Conservation (phyloP, 805 yeast genomes). For the Candida silvatica region DNA sequence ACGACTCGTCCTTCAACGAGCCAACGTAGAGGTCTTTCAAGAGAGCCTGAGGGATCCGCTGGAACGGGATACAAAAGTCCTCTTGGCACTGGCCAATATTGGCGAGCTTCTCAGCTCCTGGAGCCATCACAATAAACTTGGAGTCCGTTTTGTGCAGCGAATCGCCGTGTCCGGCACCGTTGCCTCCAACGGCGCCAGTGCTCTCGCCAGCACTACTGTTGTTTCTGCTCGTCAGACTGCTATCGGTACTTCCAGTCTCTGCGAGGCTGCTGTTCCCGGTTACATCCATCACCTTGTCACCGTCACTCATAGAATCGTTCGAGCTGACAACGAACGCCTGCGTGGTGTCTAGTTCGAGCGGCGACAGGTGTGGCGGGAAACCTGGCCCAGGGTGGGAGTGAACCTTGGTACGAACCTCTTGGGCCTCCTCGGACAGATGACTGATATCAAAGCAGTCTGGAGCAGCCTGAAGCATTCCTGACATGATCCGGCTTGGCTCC, state of each 20-base stretch:
- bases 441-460: slow-evolving; percentile 3
- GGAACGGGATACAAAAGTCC: slow-evolving; percentile 3
- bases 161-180: no score
- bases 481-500: slow-evolving; percentile 6
- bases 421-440: slow-evolving; percentile 5
- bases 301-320: no score
- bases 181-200: background rate
- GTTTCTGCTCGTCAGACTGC: background rate
- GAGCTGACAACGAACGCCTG: no score
- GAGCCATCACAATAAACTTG: background rate
- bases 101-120: background rate
- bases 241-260: background rate
- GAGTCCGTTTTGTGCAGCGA: background rate
- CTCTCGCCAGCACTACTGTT: background rate
- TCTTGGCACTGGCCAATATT: background rate
- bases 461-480: slow-evolving; percentile 8
- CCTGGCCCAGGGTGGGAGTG: background rate
- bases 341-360: no score
- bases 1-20: background rate
- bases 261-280: background rate
- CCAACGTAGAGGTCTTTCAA: background rate
- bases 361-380: no score
- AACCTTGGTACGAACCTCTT: slow-evolving; percentile 1
- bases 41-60: background rate
- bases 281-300: no score